These are phyloP conservation scores for Nemania sp. DNA, from an alignment of 2,329 filamentous ascomycete species.

Conservation along the genomic window DNA sequence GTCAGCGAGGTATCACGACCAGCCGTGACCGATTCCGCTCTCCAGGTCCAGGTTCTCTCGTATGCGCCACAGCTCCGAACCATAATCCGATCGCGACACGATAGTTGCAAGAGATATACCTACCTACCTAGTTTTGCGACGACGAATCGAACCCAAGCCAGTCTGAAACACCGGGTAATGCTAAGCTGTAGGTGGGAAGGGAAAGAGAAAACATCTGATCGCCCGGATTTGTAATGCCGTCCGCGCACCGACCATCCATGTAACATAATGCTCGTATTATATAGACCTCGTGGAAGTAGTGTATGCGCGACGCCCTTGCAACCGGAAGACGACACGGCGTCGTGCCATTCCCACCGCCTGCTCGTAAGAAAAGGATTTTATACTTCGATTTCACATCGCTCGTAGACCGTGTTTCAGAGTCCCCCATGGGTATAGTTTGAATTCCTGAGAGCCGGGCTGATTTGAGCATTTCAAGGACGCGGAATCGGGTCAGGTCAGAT, in stretches of 20 bases:
- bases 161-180: constrained; percentile 24
- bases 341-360: constrained; percentile 17
- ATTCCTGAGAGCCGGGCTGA: background rate
- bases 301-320: too few species aligned
- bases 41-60: too few species aligned
- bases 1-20: too few species aligned
- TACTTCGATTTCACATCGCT: constrained; percentile 11
- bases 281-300: constrained; percentile 1
- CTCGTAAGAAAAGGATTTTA: constrained; percentile 11
- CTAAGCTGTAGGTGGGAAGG: constrained; percentile 1
- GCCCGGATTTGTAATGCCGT: constrained; percentile 5
- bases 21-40: too few species aligned
- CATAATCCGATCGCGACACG: too few species aligned
- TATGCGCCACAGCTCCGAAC: too few species aligned
- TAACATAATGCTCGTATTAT: constrained; percentile 8
- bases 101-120: too few species aligned
- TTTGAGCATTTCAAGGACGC: background rate
- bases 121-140: too few species aligned
- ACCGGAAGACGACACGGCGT: background rate
- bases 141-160: background rate
- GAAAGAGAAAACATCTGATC: constrained; percentile 16
- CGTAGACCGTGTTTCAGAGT: background rate
- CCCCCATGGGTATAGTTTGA: background rate
- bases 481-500: background rate
- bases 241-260: constrained; percentile 11